Evolutionary conservation across 306 rosid species (phyloP).

Genomic region (Adenanthera pavonina): DNA sequence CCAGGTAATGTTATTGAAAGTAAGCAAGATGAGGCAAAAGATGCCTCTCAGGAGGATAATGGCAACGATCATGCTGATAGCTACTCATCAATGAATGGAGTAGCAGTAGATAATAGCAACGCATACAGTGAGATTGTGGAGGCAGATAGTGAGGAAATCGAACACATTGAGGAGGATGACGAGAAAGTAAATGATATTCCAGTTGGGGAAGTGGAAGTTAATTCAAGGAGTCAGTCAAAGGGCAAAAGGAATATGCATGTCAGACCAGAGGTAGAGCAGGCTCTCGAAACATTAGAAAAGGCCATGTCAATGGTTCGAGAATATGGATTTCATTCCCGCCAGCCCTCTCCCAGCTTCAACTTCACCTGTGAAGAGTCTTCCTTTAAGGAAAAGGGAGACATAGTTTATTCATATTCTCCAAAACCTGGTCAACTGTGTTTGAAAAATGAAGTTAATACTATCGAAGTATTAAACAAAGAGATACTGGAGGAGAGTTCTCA

Average conservation of each 20-base stretch:
- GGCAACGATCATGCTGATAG: constrained; percentile 39
- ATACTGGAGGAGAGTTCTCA: constrained; percentile 39
- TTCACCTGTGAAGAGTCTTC: constrained; percentile 38
- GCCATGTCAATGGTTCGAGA: constrained; percentile 60
- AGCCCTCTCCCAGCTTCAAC: constrained; percentile 44
- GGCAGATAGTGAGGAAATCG: constrained; percentile 49
- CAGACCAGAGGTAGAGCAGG: constrained; percentile 73
- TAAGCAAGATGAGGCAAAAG: constrained; percentile 38
- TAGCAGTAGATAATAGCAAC: constrained; percentile 22
- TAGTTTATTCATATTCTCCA: constrained; percentile 41
- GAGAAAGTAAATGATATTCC: constrained; percentile 31
- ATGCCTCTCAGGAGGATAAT: constrained; percentile 38
- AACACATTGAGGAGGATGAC: constrained; percentile 41
- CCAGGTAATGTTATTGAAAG: constrained; percentile 37
- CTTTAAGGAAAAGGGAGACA: constrained; percentile 39
- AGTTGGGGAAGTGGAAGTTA: constrained; percentile 38
- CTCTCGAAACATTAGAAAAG: constrained; percentile 79
- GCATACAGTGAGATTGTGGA: constrained; percentile 64
- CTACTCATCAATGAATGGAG: not conserved
- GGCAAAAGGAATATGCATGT: constrained; percentile 47
- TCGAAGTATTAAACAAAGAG: constrained; percentile 38
- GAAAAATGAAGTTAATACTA: constrained; percentile 34
- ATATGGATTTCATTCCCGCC: constrained; percentile 48
- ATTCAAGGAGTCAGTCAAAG: constrained; percentile 34
- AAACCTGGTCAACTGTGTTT: constrained; percentile 33